Base-by-base conservation (phyloP, 768 basidiomycete genomes). In the Tylopilus felleus region DNA sequence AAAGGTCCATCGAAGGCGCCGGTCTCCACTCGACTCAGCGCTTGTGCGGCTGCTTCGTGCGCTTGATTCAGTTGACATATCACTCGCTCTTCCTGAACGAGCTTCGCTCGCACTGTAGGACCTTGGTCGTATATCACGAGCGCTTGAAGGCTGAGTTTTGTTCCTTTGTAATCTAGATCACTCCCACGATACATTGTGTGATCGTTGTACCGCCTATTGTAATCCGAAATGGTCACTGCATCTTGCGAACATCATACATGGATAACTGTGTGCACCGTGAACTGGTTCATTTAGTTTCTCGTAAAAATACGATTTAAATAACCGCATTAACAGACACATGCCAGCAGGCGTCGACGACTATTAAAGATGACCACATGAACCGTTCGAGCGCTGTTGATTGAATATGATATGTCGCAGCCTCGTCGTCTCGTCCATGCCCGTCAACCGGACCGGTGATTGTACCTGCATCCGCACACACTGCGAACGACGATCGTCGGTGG, bases 381-480 rank as follows among this genome's bases (percentile, higher is more conserved):
- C 81, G 78, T 48, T 85, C 80, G 57, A 80, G 79, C 29, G 80
- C 82, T 35, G 79, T 77, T 17, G 81, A 78, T 55, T 82, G 81
- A 22, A 90, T 79, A 60, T n/a, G n/a, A n/a, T n/a, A n/a, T 88
- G 83, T 49, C 75, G 74, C 53, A 89, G 63, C 55, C 81, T 83
- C 1, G 82, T 80, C 23, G 79, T 76, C 45, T 85, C 82, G 60
- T 84, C 78, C 46, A 81, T 73, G 45, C 80, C 71, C 2, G 66
- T 66, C 23, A 76, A 66, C 36, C 74, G 80, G 5, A 80, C 63
- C 43, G 78, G 75, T 14, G 80, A 70, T 62, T 80, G 72, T 22
- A 56, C 59, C 74, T 72, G 49, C 33, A 41, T 43, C 28, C 22
- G 41, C n/a, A n/a, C n/a, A n/a, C n/a, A n/a, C n/a, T n/a, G n/a